Evolutionary conservation across 2,329 filamentous ascomycete genomes (phyloP), one percentile per base, ranked within the genome.

Genomic region (Fonsecaea nubica): DNA sequence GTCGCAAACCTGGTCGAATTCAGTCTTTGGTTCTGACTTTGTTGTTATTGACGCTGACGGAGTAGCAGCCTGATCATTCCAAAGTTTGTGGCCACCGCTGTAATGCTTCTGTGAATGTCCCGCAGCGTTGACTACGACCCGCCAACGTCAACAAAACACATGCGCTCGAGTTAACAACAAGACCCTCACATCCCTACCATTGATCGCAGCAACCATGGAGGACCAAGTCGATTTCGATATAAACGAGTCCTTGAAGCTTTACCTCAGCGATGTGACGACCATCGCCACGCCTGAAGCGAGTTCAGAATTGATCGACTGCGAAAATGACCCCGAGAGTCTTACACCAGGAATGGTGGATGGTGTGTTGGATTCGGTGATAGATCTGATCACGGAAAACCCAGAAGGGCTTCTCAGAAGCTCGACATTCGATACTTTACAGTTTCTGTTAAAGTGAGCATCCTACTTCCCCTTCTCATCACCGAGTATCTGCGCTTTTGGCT

Each of bases 211-310:
- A 62, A 67, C 84, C 75, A 91, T 91, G 82, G 85, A 85, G 73
- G 82, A 83, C 71, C 81, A 80, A 70, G 86, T 93, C 77, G 86
- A 90, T 76, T 99, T 99, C 82, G 92, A 98, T 79, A 92, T 99
- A 80, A 97, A 97, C 79, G 91, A 97, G 83, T 92, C 93, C 72
- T 90, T 98, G 79, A 97, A 97, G 84, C 87, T 92, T 78, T 99
- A 97, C 81, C 92, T 97, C 86, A 96, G 92, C 80, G 94, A 98
- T 78, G 94, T 95, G 8, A 84, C 89, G 54, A 87, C 88, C 45
- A 91, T 98, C 63, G 84, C 90, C 7, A 97, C 93, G 2, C 89
- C 91, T 52, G 94, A 98, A 78, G 95, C 93, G 63, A 91, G 95
- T 73, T 80, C 89, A 53, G 87, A 90, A 66, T 87, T 99, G 21